Conservation (phyloP, 176 grass and related monocot genomes). For the Leersia perrieri region DNA sequence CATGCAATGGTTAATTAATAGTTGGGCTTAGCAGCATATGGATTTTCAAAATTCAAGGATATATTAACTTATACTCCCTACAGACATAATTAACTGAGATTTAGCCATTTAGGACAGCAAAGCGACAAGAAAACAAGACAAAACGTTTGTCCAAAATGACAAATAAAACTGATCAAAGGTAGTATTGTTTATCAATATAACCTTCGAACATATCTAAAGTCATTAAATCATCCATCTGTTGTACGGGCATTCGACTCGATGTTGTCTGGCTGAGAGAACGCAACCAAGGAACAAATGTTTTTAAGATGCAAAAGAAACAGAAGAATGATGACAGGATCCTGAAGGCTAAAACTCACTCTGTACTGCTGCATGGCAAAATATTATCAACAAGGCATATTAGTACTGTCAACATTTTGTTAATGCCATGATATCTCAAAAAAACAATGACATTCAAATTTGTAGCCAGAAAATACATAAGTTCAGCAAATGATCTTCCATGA, state of each 20-base stretch:
- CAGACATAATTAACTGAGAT: no score
- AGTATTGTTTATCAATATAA: neutral
- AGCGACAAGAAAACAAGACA: no score
- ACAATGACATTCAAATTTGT: neutral
- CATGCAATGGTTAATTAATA: neutral
- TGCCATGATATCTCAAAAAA: neutral
- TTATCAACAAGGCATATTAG: neutral
- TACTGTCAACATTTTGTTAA: neutral
- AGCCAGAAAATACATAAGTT: no score
- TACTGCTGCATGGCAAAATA: neutral
- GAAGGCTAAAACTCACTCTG: neutral
- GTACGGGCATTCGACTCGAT: neutral
- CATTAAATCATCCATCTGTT: neutral
- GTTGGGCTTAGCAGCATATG: neutral
- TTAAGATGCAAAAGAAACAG: neutral
- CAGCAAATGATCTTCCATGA: neutral
- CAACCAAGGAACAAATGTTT: neutral
- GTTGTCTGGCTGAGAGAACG: neutral
- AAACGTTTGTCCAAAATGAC: no score
- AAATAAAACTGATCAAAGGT: no score
- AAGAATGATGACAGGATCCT: neutral
- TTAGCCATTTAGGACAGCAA: no score
- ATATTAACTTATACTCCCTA: neutral
- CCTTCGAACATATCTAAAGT: neutral
- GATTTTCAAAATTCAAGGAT: neutral